Evolutionary conservation across 768 basidiomycete genomes (phyloP), one percentile per base, ranked within the genome.

Genomic region (Kondoa malvinella): DNA sequence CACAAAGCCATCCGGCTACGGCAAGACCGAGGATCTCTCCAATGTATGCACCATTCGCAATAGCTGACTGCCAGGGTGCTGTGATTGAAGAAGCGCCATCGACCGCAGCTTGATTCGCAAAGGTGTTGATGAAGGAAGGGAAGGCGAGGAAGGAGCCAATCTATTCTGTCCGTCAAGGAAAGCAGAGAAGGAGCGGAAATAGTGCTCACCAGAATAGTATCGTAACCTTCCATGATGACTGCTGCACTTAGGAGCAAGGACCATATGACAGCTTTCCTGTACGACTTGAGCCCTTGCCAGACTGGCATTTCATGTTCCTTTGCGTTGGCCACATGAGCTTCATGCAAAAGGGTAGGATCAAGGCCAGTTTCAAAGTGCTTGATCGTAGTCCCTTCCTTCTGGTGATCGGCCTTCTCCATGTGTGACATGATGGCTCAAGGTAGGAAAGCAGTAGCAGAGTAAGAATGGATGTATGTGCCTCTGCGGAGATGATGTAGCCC

Each of bases 191-290:
- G 16, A 34, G 29, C 27, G 40, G 25, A 67, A 56, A 27, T 17
- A 29, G 34, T 64, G 33, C 58, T 8, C 12, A 25, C 58, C 4
- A 4, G 33, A 32, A 68, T 58, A 1, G 65, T 25, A 58, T 71
- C 70, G 60, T 57, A 71, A 3, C 70, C 69, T 30, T 70, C 67
- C 69, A 70, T 70, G 40, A 68, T 59, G 34, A 71, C 66, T 4
- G 68, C 70, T 16, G 66, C 71, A 32, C 69, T 68, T 59, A 76
- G 69, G 26, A 75, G 64, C 29, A 74, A 63, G 61, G 72, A 76
- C 77, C 77, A 80, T 27, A 70, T 72, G 34, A 77, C 72, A 16
- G 78, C 78, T 66, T 76, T 76, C 16, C 76, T 77, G 69, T 80
- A 78, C 2, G 74, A 66, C 17, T 70, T 57, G 58, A 79, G 61